Evolutionary conservation across 139 green algal genomes (phyloP), one percentile per base, ranked within the genome.

Genomic region (Auxenochlorella pyrenoidosa): DNA sequence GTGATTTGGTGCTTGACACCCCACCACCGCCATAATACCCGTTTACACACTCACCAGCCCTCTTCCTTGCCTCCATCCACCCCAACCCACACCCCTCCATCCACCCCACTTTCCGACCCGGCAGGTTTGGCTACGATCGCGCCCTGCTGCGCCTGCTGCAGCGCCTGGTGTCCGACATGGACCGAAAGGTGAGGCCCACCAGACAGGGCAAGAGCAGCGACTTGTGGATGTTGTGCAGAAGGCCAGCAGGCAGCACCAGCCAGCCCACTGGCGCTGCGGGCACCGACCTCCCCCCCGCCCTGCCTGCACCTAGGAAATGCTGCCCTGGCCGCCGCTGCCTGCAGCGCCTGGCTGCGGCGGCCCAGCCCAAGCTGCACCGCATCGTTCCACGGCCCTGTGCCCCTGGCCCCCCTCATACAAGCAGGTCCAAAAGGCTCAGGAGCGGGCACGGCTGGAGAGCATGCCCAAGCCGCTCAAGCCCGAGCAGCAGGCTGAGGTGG

Each of bases 101-200:
- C 8, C 6, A 30, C 30, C 44, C 32, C 6, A 32, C 47, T 30
- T 13, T 54, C 12, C 43, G 24, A 5, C 47, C 22, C 70, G 54
- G 75, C 91, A 97, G 94, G 78, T 90, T 91, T 40, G 90, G 91
- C 0, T 98, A 97, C 83, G 95, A 97, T 86, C 82, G 91, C 8
- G 91, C 94, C 75, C 89, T 97, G 65, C 88, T 96, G 76, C 82
- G 82, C 44, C 90, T 95, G 86, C 87, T 98, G 75, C 89, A 95
- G 19, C 87, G 92, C 65, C 92, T 97, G 21, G 94, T 96, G 36
- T 81, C 90, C 0, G 95, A 97, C n/a, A 96, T 97, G 95, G 95
- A 98, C 90, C 86, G 92, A 6, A 97, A 97, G 78, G 78, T 68
- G 54, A 32, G 78, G 47, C 47, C 54, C 54, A 24, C 2, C 15